Evolutionary conservation across 2,329 filamentous ascomycete genomes (phyloP).

Genomic region (Arthrobotrys sinensis): DNA sequence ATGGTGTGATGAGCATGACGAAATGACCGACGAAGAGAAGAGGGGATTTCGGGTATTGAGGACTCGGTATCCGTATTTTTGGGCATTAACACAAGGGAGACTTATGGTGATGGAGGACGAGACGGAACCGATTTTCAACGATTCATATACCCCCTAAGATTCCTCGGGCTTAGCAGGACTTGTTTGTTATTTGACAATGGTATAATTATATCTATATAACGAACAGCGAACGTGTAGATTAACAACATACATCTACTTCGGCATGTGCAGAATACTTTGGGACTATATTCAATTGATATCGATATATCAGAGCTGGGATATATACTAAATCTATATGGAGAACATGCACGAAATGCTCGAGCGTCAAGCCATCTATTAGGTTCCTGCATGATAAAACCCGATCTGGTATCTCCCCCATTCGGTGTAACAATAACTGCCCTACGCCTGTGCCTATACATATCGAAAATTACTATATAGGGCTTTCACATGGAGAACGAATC

Average conservation of each 20-base stretch:
- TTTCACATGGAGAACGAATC: background rate
- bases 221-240: background rate
- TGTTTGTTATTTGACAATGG: too few relatives aligned
- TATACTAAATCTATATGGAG: background rate
- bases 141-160: background rate
- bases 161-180: too few relatives aligned
- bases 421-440: background rate
- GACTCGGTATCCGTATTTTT: background rate
- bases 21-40: slow-evolving; percentile 14
- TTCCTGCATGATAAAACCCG: background rate
- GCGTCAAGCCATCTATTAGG: slow-evolving; percentile 7
- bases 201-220: background rate
- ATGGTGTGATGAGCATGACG: slow-evolving; percentile 6
- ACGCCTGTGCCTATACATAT: background rate
- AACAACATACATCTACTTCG: background rate
- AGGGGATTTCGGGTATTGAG: background rate
- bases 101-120: background rate
- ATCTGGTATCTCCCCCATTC: background rate
- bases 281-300: background rate
- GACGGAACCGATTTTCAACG: background rate
- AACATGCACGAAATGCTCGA: slow-evolving; percentile 13
- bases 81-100: background rate
- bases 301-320: too few relatives aligned
- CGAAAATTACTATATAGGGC: background rate
- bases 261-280: background rate